A percentile compares a stretch with the other conserved stretches of the same genome.
phyloP scores from a whole-genome alignment of 2,329 filamentous ascomycete genomes.

The Trichoderma sp. region DNA sequence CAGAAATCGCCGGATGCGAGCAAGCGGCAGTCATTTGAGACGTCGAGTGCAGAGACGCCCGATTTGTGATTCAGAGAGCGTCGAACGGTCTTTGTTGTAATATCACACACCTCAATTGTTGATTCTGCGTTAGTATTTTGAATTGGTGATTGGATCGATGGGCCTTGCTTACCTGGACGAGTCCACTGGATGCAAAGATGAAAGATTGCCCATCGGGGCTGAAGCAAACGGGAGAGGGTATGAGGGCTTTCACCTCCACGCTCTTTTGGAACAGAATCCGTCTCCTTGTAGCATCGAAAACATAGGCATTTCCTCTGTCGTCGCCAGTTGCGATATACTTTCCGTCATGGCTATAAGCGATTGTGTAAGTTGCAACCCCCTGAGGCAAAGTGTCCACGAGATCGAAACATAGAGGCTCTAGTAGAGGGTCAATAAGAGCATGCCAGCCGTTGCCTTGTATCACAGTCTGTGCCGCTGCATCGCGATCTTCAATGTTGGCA shows the following conservation, averaged over 20 bases:
- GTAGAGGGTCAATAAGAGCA: neutral
- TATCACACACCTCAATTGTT: no score
- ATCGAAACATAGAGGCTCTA: neutral
- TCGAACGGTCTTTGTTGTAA: no score
- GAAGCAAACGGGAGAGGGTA: no score
- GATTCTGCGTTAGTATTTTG: no score
- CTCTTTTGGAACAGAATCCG: no score
- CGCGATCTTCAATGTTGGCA: no score
- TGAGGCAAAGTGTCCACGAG: neutral
- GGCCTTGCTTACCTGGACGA: no score
- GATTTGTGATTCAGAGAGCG: no score
- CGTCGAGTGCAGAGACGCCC: neutral
- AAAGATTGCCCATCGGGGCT: no score
- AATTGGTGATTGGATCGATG: no score
- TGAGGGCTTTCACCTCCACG: neutral
- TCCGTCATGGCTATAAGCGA: neutral
- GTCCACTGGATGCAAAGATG: no score
- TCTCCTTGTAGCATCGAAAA: neutral
- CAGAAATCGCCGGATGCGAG: neutral
- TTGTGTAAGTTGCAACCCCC: fast-evolving
- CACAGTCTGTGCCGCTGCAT: neutral
- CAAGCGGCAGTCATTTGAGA: neutral
- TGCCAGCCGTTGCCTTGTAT: neutral
- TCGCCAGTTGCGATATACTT: neutral
- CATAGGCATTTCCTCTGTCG: neutral